phyloP scores from a whole-genome alignment of 768 basidiomycete genomes.

The Saitozyma podzolica region DNA sequence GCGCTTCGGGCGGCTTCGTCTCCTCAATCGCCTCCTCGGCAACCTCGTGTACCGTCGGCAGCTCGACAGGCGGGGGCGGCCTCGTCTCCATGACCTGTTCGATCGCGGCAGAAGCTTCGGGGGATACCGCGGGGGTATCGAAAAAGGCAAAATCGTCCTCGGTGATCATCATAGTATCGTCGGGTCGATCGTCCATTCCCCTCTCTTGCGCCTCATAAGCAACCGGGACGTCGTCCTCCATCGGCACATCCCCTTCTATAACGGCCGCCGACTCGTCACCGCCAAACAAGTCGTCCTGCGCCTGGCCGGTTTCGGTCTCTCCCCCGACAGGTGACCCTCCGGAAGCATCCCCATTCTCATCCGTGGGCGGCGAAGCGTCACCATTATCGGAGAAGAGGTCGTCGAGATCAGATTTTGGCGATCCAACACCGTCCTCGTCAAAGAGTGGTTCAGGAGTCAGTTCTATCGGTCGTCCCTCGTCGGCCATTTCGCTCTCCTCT shows the following conservation, averaged over 20 bases:
- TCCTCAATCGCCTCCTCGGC: neutral
- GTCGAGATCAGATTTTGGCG: slow-evolving; percentile 14
- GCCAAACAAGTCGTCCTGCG: slow-evolving; percentile 1
- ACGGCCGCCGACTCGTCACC: neutral
- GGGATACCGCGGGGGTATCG: slow-evolving; percentile 12
- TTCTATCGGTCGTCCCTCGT: neutral
- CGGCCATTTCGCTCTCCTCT: neutral
- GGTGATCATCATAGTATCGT: slow-evolving; percentile 10
- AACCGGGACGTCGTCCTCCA: neutral
- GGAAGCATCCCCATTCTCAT: neutral
- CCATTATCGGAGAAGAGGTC: slow-evolving; percentile 20
- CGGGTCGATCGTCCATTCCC: neutral
- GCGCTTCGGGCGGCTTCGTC: neutral
- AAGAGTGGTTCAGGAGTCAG: neutral
- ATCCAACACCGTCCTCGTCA: neutral
- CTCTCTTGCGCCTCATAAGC: neutral
- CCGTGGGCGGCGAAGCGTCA: slow-evolving; percentile 1
- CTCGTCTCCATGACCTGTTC: neutral
- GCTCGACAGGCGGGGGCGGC: neutral
- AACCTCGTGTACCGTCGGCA: neutral
- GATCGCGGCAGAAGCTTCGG: too few species aligned
- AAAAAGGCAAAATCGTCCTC: slow-evolving; percentile 30
- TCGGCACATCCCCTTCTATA: slow-evolving; percentile 1
- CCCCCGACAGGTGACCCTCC: neutral
- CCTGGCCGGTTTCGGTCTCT: neutral